phyloP scores from a whole-genome alignment of 345 rosid genomes.

The Sisymbrium irio region DNA sequence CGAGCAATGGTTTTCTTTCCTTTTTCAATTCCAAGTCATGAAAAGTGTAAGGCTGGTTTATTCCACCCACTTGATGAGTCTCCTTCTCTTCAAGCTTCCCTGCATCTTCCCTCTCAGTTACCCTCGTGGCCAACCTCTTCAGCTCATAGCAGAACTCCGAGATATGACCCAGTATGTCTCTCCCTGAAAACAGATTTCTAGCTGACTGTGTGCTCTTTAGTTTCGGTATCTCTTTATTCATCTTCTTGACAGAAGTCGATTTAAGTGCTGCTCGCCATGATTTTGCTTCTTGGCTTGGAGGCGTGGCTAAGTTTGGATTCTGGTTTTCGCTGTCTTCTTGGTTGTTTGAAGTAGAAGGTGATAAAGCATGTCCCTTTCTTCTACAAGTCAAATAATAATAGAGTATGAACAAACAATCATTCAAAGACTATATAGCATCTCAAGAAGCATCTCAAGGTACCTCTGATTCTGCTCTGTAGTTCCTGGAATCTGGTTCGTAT shows the following conservation, averaged over 20 bases:
- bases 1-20: constrained; percentile 62
- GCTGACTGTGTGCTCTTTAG: constrained; percentile 77
- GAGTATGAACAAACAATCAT: not conserved
- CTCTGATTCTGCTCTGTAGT: constrained; percentile 25
- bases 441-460: constrained; percentile 12
- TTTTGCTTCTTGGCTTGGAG: constrained; percentile 42
- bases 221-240: constrained; percentile 43
- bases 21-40: constrained; percentile 38
- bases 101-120: constrained; percentile 56
- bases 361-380: constrained; percentile 52
- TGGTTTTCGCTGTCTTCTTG: constrained; percentile 68
- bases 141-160: constrained; percentile 77
- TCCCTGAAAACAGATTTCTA: constrained; percentile 77
- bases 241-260: constrained; percentile 59
- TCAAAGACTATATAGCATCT: not conserved
- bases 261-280: constrained; percentile 50
- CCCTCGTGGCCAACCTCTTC: constrained; percentile 72
- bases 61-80: constrained; percentile 33
- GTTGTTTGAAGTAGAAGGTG: constrained; percentile 35
- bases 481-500: constrained; percentile 5
- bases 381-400: constrained; percentile 26
- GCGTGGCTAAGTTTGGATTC: constrained; percentile 58
- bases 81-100: constrained; percentile 36
- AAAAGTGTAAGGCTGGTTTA: constrained; percentile 37
- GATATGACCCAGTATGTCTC: constrained; percentile 69